A percentile compares a stretch with the other conserved stretches of the same genome.
These are phyloP conservation scores for Penicillium sp. DNA, from an alignment of 2,329 filamentous ascomycete genomes.

Conservation along the genomic window DNA sequence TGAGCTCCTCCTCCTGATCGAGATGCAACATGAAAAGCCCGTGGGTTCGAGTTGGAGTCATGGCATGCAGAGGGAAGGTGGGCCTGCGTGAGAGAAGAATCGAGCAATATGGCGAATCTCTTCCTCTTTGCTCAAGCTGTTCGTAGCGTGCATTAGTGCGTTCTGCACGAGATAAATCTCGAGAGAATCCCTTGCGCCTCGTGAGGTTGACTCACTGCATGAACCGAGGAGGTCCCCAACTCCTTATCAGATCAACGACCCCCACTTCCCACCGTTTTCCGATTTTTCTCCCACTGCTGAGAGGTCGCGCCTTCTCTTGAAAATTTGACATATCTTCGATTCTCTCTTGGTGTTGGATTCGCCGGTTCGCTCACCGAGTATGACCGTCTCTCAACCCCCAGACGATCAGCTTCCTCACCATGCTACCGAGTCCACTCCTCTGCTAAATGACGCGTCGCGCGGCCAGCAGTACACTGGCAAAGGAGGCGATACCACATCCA, in stretches of 20 bases:
- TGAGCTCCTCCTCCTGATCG: neutral
- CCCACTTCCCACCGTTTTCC: neutral
- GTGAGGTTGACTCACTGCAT: neutral
- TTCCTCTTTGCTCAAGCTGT: neutral
- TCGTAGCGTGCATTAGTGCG: constrained; percentile 5
- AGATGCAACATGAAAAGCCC: neutral
- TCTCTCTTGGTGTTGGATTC: neutral
- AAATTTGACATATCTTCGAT: neutral
- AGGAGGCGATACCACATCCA: constrained; percentile 39
- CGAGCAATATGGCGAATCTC: neutral
- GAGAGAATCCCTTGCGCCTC: neutral
- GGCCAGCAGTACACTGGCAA: constrained; percentile 37
- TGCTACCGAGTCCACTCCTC: constrained; percentile 26
- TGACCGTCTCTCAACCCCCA: constrained; percentile 6
- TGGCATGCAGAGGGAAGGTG: neutral
- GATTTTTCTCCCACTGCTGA: neutral
- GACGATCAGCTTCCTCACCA: neutral
- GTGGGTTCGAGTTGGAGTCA: neutral
- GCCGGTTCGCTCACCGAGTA: neutral
- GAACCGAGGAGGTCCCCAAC: neutral
- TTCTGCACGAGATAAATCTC: neutral
- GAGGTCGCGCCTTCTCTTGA: neutral
- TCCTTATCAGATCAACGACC: neutral
- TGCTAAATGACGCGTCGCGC: constrained; percentile 17
- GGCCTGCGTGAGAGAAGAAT: neutral